phyloP scores from a whole-genome alignment of 768 basidiomycete species.

The Solioccasus polychromus region DNA sequence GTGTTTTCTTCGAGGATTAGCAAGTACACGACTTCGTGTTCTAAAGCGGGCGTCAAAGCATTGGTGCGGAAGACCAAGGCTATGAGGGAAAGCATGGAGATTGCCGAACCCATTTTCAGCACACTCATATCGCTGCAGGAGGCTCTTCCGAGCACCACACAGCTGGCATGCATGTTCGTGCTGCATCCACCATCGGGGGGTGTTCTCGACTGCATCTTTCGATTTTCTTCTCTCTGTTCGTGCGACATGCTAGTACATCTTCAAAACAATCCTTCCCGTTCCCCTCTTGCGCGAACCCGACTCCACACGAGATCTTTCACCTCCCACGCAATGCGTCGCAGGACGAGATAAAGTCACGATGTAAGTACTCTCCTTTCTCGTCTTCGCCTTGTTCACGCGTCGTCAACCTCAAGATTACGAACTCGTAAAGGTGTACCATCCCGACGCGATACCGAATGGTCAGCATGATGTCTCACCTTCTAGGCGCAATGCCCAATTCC shows the following conservation, averaged over 20 bases:
- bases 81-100: too few species aligned
- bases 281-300: conserved; percentile 51
- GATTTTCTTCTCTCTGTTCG: not conserved
- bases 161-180: conserved; percentile 3
- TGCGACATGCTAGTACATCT: conserved; percentile 12
- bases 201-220: not conserved
- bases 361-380: conserved; percentile 37
- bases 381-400: not conserved
- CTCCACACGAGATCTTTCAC: conserved; percentile 74
- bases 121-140: too few species aligned
- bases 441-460: conserved; percentile 52
- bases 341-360: conserved; percentile 62
- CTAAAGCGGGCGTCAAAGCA: too few species aligned
- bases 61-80: too few species aligned
- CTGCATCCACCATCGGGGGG: not conserved
- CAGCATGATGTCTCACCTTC: conserved; percentile 39
- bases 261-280: conserved; percentile 40
- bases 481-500: conserved; percentile 59
- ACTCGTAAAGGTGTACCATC: conserved; percentile 68
- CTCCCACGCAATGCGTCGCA: conserved; percentile 53
- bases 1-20: too few species aligned
- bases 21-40: too few species aligned
- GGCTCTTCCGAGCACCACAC: too few species aligned
- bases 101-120: too few species aligned
- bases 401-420: conserved; percentile 56